Percentiles rank a stretch among this genome's conserved stretches.
Evolutionary conservation across 192 early-diverging fungal genomes (phyloP).

Genomic region (Rhizophagus clarus): DNA sequence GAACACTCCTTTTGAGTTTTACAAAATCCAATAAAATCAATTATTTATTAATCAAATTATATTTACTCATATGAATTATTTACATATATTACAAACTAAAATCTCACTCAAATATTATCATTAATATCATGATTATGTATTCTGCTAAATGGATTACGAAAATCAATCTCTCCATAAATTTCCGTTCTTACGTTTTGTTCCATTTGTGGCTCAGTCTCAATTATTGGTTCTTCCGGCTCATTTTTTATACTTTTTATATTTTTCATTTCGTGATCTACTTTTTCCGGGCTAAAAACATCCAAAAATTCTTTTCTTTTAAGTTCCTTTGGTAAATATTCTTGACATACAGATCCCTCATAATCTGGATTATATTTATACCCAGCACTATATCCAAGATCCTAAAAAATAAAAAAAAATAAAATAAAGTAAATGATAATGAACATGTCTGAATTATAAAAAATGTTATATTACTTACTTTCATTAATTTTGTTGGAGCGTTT

Average conservation of each 20-base stretch:
- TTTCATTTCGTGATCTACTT: conserved; percentile 1
- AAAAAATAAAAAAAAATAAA: background rate
- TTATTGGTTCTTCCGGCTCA: background rate
- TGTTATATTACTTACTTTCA: conserved; percentile 54
- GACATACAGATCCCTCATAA: conserved; percentile 64
- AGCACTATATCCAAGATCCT: conserved; percentile 73
- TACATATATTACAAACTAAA: too few species aligned
- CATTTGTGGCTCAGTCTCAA: background rate
- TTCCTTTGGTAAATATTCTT: conserved; percentile 77
- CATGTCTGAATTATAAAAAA: background rate
- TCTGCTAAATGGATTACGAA: background rate
- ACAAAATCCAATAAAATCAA: too few species aligned
- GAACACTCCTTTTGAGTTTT: too few species aligned
- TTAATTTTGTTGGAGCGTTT: conserved; percentile 78
- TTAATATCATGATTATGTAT: background rate
- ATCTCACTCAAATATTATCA: background rate
- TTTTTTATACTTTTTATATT: too few species aligned
- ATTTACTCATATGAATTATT: too few species aligned
- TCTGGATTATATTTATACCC: conserved; percentile 88
- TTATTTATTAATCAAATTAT: too few species aligned
- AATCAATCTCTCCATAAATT: background rate
- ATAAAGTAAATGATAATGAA: too few species aligned
- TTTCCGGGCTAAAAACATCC: conserved; percentile 38
- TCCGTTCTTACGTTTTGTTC: background rate
- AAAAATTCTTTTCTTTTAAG: conserved; percentile 64